Percentiles rank a stretch among this genome's conserved stretches.
Conservation (phyloP, 345 rosid species). For the Lumnitzera racemosa region DNA sequence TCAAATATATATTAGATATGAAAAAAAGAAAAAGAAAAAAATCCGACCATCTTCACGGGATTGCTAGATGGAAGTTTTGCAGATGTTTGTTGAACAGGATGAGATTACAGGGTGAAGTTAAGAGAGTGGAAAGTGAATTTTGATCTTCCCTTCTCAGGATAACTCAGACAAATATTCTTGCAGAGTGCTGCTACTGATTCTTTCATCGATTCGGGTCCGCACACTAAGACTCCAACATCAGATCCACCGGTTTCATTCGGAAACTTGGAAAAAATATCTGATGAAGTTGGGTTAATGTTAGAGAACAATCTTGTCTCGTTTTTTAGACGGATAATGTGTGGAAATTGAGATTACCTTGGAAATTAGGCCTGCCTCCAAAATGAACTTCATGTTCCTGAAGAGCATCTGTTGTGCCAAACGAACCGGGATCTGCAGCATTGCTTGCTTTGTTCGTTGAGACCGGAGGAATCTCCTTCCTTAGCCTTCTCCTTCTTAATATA, state of each 20-base stretch:
- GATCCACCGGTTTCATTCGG: conserved; percentile 33
- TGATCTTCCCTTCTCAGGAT: conserved; percentile 20
- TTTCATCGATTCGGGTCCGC: conserved; percentile 77
- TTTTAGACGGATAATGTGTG: not conserved
- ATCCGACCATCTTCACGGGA: too few relatives aligned
- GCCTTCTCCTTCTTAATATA: conserved; percentile 50
- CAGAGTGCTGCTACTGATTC: conserved; percentile 49
- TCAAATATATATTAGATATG: too few relatives aligned
- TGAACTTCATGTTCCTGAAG: conserved; percentile 49
- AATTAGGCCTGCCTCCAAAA: conserved; percentile 63
- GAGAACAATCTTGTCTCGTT: not conserved
- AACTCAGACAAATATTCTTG: conserved; percentile 24
- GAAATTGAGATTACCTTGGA: conserved; percentile 42
- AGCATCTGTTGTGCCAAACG: conserved; percentile 14
- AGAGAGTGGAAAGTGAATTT: conserved; percentile 49
- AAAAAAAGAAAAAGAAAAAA: too few relatives aligned
- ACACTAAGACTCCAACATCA: conserved; percentile 61
- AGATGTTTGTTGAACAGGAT: too few relatives aligned
- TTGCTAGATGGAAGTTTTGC: too few relatives aligned
- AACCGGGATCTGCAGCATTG: conserved; percentile 15
- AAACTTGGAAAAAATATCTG: conserved; percentile 53
- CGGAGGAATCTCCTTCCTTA: conserved; percentile 27
- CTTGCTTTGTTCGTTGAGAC: conserved; percentile 19
- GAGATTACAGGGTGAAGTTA: conserved; percentile 40
- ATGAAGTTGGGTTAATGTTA: conserved; percentile 1